Percentiles rank a stretch among this genome's conserved stretches.
phyloP scores from a whole-genome alignment of 1,284 basidiomycete genomes.

The Moniliophthora roreri region DNA sequence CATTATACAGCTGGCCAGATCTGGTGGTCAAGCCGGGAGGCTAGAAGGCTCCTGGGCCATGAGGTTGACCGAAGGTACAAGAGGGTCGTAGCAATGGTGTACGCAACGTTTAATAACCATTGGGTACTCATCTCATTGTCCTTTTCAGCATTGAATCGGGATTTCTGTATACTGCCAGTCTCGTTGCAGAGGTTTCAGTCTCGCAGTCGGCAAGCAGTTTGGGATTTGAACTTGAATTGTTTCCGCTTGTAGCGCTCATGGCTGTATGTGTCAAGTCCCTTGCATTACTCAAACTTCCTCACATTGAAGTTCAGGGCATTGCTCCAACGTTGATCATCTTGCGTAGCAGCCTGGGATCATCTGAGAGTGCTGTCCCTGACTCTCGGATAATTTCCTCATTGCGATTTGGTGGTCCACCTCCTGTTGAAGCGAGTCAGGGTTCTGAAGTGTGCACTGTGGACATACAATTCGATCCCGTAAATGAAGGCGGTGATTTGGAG shows the following conservation, averaged over 20 bases:
- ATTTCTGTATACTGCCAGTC: not conserved
- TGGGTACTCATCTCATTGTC: too few species aligned
- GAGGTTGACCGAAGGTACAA: not conserved
- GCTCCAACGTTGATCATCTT: slow-evolving; percentile 6
- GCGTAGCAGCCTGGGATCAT: not conserved
- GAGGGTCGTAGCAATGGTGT: not conserved
- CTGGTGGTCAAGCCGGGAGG: slow-evolving; percentile 3
- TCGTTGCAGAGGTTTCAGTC: not conserved
- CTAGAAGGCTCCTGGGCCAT: not conserved
- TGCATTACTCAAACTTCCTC: not conserved
- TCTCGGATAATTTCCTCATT: too few species aligned
- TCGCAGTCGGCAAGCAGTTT: not conserved
- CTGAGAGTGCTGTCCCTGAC: too few species aligned
- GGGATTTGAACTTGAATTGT: not conserved
- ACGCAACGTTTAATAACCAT: not conserved
- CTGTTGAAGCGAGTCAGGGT: too few species aligned
- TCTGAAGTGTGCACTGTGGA: too few species aligned
- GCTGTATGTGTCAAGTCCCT: not conserved
- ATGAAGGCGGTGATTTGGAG: too few species aligned
- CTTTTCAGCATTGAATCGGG: slow-evolving; percentile 4
- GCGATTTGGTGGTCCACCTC: too few species aligned
- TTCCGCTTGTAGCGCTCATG: not conserved
- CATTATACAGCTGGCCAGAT: slow-evolving; percentile 4
- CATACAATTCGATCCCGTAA: too few species aligned
- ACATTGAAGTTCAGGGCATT: not conserved